Percentiles rank a stretch among this genome's conserved stretches.
These are phyloP conservation scores for Melampsora americana DNA, from an alignment of 1,284 basidiomycete species.

Conservation along the genomic window DNA sequence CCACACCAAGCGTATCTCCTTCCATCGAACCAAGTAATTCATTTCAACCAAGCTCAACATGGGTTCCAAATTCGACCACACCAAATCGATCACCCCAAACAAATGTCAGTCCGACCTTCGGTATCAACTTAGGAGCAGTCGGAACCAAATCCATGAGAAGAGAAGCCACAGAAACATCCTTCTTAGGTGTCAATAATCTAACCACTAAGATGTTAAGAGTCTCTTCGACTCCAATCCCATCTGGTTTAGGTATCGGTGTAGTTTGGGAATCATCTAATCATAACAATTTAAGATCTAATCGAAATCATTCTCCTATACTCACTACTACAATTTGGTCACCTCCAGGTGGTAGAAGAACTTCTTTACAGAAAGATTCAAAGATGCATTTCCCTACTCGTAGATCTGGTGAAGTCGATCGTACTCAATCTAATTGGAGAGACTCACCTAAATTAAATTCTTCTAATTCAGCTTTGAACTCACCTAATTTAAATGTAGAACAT, in stretches of 20 bases:
- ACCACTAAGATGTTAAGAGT: slow-evolving; percentile 30
- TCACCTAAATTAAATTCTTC: slow-evolving; percentile 12
- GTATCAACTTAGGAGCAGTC: slow-evolving; percentile 15
- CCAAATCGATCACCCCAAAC: slow-evolving; percentile 4
- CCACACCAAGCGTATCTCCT: background rate
- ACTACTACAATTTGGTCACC: background rate
- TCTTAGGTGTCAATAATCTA: slow-evolving; percentile 8
- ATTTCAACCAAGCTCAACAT: background rate
- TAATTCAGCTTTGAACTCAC: slow-evolving; percentile 12
- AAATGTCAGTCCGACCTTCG: slow-evolving; percentile 8
- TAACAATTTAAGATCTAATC: background rate
- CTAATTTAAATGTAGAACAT: background rate
- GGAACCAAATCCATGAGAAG: slow-evolving; percentile 22
- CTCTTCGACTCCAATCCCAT: slow-evolving; percentile 21
- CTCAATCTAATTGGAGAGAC: slow-evolving; percentile 39
- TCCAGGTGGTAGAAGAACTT: slow-evolving; percentile 2
- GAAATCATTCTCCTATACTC: no score
- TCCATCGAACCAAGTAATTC: no score
- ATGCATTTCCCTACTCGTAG: background rate
- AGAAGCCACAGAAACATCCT: slow-evolving; percentile 31
- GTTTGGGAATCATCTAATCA: slow-evolving; percentile 30
- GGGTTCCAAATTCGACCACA: slow-evolving; percentile 1
- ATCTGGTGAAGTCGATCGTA: slow-evolving; percentile 26
- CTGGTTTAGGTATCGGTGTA: slow-evolving; percentile 32
- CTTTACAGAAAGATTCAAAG: background rate